Evolutionary conservation across 2,329 filamentous ascomycete genomes (phyloP).

Genomic region (Nothophoma quercina): DNA sequence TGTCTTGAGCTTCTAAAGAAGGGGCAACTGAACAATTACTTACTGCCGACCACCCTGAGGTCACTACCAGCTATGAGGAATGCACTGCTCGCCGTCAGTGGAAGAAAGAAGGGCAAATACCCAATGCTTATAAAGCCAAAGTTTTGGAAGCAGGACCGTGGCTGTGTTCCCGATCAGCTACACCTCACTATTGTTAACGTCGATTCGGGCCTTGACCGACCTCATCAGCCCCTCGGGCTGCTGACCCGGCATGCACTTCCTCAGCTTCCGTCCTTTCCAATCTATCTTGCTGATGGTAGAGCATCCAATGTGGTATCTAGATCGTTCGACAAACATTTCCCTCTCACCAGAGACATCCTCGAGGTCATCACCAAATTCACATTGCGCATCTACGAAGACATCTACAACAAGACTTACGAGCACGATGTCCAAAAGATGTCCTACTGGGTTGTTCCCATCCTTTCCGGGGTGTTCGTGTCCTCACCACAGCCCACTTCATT

Average conservation of each 20-base stretch:
- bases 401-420: slow-evolving; percentile 89
- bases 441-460: slow-evolving; percentile 80
- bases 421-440: slow-evolving; percentile 69
- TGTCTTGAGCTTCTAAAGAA: slow-evolving; percentile 74
- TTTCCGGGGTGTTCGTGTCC: slow-evolving; percentile 1
- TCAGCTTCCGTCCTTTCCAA: slow-evolving; percentile 68
- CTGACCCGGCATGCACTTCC: slow-evolving; percentile 74
- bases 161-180: slow-evolving; percentile 59
- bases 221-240: slow-evolving; percentile 71
- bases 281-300: slow-evolving; percentile 73
- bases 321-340: slow-evolving; percentile 55
- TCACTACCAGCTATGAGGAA: slow-evolving; percentile 84
- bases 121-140: slow-evolving; percentile 79
- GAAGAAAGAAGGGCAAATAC: slow-evolving; percentile 77
- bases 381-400: slow-evolving; percentile 76
- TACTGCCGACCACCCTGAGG: slow-evolving; percentile 77
- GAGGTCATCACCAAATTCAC: slow-evolving; percentile 74
- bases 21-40: slow-evolving; percentile 73
- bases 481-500: slow-evolving; percentile 13
- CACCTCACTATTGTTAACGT: slow-evolving; percentile 71
- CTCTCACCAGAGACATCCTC: slow-evolving; percentile 55
- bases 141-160: slow-evolving; percentile 68
- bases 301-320: slow-evolving; percentile 65
- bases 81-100: slow-evolving; percentile 80
- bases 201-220: slow-evolving; percentile 64